Evolutionary conservation across 805 yeast species (phyloP), one percentile per base, ranked within the genome.

Genomic region (Ogataea angusta): DNA sequence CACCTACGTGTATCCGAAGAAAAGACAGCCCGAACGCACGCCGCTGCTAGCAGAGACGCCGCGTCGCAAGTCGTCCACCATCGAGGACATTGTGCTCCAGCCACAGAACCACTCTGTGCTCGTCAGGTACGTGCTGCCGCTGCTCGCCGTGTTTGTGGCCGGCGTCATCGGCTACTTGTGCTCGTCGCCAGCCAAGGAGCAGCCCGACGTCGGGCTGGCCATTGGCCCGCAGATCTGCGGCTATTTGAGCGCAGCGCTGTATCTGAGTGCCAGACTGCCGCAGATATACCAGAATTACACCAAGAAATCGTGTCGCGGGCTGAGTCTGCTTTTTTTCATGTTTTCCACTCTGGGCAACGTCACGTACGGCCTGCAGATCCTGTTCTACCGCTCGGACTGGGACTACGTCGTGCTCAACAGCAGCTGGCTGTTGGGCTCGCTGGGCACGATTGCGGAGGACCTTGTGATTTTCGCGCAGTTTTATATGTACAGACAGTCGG

Each of bases 301-400:
- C 34, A 76, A 95, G 49, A 78, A 81, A 54, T 84, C 95, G 4
- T 89, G 89, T 40, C 74, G 78, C 42, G 98, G 98, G 2, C 81
- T 93, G 52, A 83, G 96, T 41, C 75, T 91, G 47, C 74, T 87
- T 38, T 85, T 85, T 63, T 84, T 85, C 65, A 62, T 85, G 49
- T 78, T 84, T 48, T 82, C 90, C 22, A 75, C 84, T 8, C 65
- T 83, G 52, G 95, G 93, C 14, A 85, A 85, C 59, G 55, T 84
- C 47, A 80, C 91, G 4, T 85, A 82, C 53, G 85, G 89, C 16
- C 75, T 78, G 34, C 89, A 84, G 57, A 84, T 85, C 40, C 62
- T 85, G 43, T 68, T 80, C 47, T 84, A 73, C 61, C 68, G 90
- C 51, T 69, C 69, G 34, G 91, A 85, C 56, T 51, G 66, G 47